Evolutionary conservation across 768 basidiomycete genomes (phyloP).

Genomic region (Crassisporium funariophilum): DNA sequence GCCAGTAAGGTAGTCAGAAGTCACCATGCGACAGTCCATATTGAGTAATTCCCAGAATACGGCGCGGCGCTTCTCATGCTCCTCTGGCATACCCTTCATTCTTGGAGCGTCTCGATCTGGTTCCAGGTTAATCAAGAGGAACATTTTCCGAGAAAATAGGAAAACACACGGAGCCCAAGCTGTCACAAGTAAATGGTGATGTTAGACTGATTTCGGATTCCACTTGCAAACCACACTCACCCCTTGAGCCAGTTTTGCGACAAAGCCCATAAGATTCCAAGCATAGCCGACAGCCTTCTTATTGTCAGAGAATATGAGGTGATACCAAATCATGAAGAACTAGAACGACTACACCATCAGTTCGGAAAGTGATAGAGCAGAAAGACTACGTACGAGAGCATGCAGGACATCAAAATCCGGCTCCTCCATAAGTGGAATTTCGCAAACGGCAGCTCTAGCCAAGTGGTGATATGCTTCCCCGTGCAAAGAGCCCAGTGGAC

Average conservation of each 20-base stretch:
- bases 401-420: constrained; percentile 75
- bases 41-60: constrained; percentile 78
- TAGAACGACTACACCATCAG: constrained; percentile 15
- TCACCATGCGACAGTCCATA: constrained; percentile 69
- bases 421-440: constrained; percentile 74
- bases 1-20: constrained; percentile 1
- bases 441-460: constrained; percentile 67
- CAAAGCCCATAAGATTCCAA: constrained; percentile 77
- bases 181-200: constrained; percentile 25
- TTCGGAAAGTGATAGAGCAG: background rate
- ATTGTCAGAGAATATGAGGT: constrained; percentile 73
- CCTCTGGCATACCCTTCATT: constrained; percentile 69
- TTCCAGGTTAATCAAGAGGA: constrained; percentile 12
- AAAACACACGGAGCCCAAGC: constrained; percentile 67
- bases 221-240: constrained; percentile 41
- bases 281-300: constrained; percentile 73
- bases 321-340: constrained; percentile 76
- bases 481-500: constrained; percentile 55
- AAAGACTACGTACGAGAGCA: constrained; percentile 48
- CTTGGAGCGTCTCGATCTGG: constrained; percentile 70
- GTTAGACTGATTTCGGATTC: constrained; percentile 2
- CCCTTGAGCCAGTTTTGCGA: constrained; percentile 71
- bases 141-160: constrained; percentile 12
- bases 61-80: constrained; percentile 66
- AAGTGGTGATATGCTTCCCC: constrained; percentile 70